Conservation (phyloP, 2,329 filamentous ascomycete genomes). For the Aspergillus japonicus region DNA sequence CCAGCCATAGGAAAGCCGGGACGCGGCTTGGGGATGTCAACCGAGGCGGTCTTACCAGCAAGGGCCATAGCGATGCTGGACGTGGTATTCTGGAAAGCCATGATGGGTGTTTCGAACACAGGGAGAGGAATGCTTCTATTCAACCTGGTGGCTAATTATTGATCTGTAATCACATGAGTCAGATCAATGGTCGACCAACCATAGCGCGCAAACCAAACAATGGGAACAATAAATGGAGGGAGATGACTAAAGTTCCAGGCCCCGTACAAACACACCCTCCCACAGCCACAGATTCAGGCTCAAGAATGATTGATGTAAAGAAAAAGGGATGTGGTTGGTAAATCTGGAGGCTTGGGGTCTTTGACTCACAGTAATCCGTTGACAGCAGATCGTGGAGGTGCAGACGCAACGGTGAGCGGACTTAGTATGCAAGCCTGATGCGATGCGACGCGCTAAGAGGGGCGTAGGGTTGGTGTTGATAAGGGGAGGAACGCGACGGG, state of each 20-base stretch:
- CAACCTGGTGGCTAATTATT: neutral
- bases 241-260: conserved; percentile 12
- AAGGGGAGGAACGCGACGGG: conserved; percentile 16
- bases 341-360: neutral
- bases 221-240: conserved; percentile 1
- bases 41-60: conserved; percentile 50
- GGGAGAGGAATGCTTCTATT: neutral
- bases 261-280: neutral
- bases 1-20: conserved; percentile 28
- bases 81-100: conserved; percentile 43
- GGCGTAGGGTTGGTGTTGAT: conserved; percentile 12
- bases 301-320: neutral
- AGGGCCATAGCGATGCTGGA: conserved; percentile 52
- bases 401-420: conserved; percentile 16
- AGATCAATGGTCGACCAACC: conserved; percentile 18
- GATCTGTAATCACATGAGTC: conserved; percentile 25
- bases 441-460: conserved; percentile 25
- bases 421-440: conserved; percentile 17
- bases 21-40: conserved; percentile 50
- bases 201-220: conserved; percentile 7
- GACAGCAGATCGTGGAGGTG: conserved; percentile 12
- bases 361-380: conserved; percentile 18
- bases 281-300: neutral
- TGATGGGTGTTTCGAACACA: conserved; percentile 28
- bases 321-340: neutral